Conservation (phyloP, 495 filamentous ascomycete genomes). For the Neurospora sp. region DNA sequence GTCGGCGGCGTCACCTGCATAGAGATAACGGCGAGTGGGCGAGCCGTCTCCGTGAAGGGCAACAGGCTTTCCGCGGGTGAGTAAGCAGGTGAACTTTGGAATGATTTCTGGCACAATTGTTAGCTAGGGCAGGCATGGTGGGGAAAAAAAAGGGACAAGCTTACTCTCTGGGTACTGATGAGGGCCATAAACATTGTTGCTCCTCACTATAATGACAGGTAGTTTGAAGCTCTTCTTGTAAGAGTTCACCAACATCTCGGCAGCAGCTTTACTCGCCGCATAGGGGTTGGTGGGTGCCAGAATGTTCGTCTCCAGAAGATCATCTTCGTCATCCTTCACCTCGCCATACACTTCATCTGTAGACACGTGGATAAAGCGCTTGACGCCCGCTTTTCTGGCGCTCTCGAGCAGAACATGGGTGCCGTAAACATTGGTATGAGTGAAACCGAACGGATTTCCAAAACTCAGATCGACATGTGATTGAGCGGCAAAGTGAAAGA, state of each 20-base stretch:
- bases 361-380: slow-evolving; percentile 60
- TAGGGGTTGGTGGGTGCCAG: slow-evolving; percentile 69
- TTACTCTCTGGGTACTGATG: slow-evolving; percentile 72
- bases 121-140: background rate
- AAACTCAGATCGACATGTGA: slow-evolving; percentile 67
- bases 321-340: slow-evolving; percentile 50
- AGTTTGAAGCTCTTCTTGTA: slow-evolving; percentile 65
- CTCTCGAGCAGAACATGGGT: slow-evolving; percentile 65
- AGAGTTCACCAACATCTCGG: slow-evolving; percentile 70
- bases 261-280: slow-evolving; percentile 65
- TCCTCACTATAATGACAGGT: slow-evolving; percentile 58
- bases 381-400: slow-evolving; percentile 51
- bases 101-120: slow-evolving; percentile 50
- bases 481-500: slow-evolving; percentile 70
- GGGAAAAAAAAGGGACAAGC: slow-evolving; percentile 7
- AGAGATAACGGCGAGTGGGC: slow-evolving; percentile 58
- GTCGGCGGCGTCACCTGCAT: slow-evolving; percentile 62
- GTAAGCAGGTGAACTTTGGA: slow-evolving; percentile 58
- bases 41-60: slow-evolving; percentile 61
- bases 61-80: slow-evolving; percentile 46
- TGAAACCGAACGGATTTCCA: slow-evolving; percentile 61
- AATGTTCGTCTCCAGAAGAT: slow-evolving; percentile 50
- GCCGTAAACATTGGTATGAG: slow-evolving; percentile 60
- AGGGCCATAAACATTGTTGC: slow-evolving; percentile 74
- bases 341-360: slow-evolving; percentile 77